Evolutionary conservation across 2,329 filamentous ascomycete species (phyloP).

Genomic region (Thielaviopsis populi): DNA sequence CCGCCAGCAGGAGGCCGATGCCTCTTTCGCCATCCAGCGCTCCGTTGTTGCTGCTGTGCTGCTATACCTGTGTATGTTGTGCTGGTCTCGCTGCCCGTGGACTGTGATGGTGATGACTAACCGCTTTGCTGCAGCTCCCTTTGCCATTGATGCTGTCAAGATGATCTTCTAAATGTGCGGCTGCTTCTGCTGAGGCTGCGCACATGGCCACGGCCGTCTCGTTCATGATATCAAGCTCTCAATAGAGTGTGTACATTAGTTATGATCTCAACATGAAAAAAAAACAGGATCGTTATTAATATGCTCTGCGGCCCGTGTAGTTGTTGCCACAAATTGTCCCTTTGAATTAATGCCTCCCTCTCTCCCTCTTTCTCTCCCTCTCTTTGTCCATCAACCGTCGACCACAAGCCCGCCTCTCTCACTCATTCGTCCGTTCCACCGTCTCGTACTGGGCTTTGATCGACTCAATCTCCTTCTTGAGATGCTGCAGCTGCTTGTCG

Average conservation of each 20-base stretch:
- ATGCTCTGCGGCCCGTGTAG: not conserved
- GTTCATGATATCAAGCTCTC: constrained; percentile 8
- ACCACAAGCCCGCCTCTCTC: not conserved
- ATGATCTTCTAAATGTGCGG: constrained; percentile 27
- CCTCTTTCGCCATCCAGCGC: constrained; percentile 50
- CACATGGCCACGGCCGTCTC: not conserved
- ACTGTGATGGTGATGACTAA: not conserved
- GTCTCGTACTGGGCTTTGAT: constrained; percentile 42
- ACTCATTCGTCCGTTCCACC: constrained; percentile 34
- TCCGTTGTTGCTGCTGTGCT: constrained; percentile 50
- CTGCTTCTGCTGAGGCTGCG: not conserved
- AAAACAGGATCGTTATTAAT: not conserved
- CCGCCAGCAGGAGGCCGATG: constrained; percentile 51
- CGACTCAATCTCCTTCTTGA: constrained; percentile 56
- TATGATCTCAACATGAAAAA: constrained; percentile 4
- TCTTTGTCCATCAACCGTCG: no score
- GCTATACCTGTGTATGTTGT: constrained; percentile 59
- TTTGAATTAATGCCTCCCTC: not conserved
- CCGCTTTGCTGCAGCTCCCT: constrained; percentile 35
- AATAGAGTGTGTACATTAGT: constrained; percentile 11
- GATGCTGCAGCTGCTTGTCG: constrained; percentile 61
- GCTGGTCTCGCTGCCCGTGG: not conserved
- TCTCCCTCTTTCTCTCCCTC: no score
- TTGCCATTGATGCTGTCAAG: constrained; percentile 39
- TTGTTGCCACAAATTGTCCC: not conserved